Evolutionary conservation across 192 early-diverging fungal genomes (phyloP).

Genomic region (Paraglomus brasilianum): DNA sequence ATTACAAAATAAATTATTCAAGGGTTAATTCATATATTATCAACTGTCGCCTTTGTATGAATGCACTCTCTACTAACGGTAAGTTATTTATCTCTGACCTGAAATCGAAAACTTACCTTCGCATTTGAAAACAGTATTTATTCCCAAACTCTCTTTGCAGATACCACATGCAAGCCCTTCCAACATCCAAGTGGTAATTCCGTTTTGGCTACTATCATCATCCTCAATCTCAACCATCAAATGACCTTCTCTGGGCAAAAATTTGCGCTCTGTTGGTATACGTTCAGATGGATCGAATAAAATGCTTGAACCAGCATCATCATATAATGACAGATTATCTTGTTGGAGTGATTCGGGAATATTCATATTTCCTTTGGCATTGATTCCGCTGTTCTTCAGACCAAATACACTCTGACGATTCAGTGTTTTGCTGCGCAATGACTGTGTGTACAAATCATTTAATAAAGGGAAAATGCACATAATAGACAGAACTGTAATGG

Average conservation of each 20-base stretch:
- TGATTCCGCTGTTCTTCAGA: background rate
- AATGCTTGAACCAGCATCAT: background rate
- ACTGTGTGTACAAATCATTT: background rate
- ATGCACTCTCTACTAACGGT: no score
- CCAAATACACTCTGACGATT: background rate
- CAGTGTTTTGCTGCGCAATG: conserved; percentile 10
- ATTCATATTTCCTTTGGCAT: background rate
- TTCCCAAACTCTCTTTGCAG: conserved; percentile 15
- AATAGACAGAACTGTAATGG: no score
- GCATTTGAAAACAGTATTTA: conserved; percentile 23
- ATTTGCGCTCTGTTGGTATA: background rate
- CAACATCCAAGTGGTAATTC: conserved; percentile 23
- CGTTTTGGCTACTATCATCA: background rate
- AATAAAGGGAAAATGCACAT: no score
- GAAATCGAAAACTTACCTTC: background rate
- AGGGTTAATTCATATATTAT: no score
- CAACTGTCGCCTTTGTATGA: no score
- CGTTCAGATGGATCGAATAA: background rate
- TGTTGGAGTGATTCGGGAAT: background rate
- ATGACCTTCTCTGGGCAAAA: conserved; percentile 20
- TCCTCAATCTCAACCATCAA: background rate
- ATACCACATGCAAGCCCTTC: conserved; percentile 24
- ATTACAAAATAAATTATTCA: conserved; percentile 24
- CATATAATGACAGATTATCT: background rate
- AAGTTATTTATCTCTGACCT: no score